Percentiles rank a stretch among this genome's conserved stretches.
phyloP scores from a whole-genome alignment of 2,329 filamentous ascomycete species.

The Pyricularia sp. region DNA sequence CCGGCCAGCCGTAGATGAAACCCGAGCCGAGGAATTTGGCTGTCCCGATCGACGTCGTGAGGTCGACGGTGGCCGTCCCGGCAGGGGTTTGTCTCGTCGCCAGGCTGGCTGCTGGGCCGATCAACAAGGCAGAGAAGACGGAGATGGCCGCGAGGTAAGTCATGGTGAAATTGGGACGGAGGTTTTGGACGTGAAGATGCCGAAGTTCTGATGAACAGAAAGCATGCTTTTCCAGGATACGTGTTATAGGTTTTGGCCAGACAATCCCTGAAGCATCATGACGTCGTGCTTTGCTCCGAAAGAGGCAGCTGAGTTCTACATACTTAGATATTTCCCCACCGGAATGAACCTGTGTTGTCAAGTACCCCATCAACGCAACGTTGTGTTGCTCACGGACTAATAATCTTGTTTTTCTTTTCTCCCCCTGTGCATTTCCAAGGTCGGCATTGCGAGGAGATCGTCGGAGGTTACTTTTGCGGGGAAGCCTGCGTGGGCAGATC shows the following conservation, averaged over 20 bases:
- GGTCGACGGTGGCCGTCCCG: constrained; percentile 12
- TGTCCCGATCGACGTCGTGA: constrained; percentile 9
- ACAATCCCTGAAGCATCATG: neutral
- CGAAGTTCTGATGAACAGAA: neutral
- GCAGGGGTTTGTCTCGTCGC: neutral
- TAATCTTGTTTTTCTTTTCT: neutral
- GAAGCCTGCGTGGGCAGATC: neutral
- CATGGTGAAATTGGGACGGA: neutral
- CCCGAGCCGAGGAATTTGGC: constrained; percentile 15
- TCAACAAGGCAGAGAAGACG: neutral
- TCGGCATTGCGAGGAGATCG: neutral
- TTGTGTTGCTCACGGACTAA: neutral
- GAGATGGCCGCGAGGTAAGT: neutral
- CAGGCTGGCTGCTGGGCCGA: neutral
- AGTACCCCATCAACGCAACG: neutral
- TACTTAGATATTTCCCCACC: too few species aligned
- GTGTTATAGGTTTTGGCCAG: neutral
- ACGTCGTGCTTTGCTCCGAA: neutral
- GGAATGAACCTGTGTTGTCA: neutral
- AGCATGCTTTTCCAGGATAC: neutral
- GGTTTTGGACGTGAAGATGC: neutral
- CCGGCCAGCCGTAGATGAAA: constrained; percentile 15
- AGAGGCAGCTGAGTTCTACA: neutral
- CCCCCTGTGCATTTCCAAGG: neutral
- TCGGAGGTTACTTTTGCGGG: neutral